These are phyloP conservation scores for Ciborinia camelliae DNA, from an alignment of 2,329 filamentous ascomycete species.

Conservation along the genomic window DNA sequence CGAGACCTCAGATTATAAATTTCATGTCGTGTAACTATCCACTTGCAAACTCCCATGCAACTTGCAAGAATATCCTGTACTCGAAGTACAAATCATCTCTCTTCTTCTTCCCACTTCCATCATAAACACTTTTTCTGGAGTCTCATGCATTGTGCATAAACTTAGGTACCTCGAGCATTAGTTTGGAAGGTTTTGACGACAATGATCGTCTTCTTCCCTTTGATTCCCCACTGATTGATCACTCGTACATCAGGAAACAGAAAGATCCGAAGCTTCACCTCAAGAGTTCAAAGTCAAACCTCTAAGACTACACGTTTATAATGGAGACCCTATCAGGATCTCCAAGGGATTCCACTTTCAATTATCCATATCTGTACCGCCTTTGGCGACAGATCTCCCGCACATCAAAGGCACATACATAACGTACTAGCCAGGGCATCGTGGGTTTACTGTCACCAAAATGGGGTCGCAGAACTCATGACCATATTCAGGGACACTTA, in stretches of 20 bases:
- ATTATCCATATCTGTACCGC: constrained; percentile 11
- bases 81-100: constrained; percentile 13
- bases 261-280: constrained; percentile 18
- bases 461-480: constrained; percentile 20
- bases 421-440: constrained; percentile 12
- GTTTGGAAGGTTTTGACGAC: constrained; percentile 8
- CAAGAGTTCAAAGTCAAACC: background rate
- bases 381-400: constrained; percentile 21
- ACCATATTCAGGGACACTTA: constrained; percentile 10
- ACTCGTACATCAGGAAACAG: constrained; percentile 5
- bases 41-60: constrained; percentile 9
- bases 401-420: constrained; percentile 10
- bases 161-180: constrained; percentile 8
- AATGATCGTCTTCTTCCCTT: background rate
- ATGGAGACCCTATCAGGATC: constrained; percentile 3
- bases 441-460: constrained; percentile 7
- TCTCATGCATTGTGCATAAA: constrained; percentile 14
- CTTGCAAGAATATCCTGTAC: too few species aligned
- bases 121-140: background rate
- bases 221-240: constrained; percentile 12
- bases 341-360: background rate
- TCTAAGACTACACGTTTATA: background rate
- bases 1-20: constrained; percentile 11
- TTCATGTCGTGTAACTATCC: constrained; percentile 3
- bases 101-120: constrained; percentile 16